These are phyloP conservation scores for Sistotremastrum suecicum DNA, from an alignment of 768 basidiomycete species.

Conservation along the genomic window DNA sequence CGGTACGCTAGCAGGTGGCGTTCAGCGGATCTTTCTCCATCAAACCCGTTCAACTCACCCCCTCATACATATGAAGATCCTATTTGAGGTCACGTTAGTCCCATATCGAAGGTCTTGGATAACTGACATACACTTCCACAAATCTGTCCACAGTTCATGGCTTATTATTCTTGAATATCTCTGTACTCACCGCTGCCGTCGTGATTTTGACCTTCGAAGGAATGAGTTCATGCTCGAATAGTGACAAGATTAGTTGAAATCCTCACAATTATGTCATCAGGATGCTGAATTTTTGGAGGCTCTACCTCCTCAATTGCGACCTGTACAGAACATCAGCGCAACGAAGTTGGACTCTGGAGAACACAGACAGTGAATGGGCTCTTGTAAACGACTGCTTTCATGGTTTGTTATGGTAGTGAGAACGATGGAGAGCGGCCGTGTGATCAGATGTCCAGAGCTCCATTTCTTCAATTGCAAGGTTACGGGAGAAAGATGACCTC, in stretches of 20 bases:
- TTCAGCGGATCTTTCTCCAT: too few relatives aligned
- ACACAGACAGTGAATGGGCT: conserved; percentile 23
- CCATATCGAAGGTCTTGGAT: not conserved
- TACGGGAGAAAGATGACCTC: too few relatives aligned
- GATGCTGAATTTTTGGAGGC: conserved; percentile 33
- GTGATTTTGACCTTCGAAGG: conserved; percentile 29
- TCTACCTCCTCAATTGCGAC: conserved; percentile 32
- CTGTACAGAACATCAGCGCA: not conserved
- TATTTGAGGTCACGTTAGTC: conserved; percentile 6
- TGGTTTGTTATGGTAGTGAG: conserved; percentile 7
- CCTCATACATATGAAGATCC: conserved; percentile 46
- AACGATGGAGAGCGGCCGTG: not conserved
- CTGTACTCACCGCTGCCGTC: not conserved
- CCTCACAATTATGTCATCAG: conserved; percentile 36
- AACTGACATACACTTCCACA: conserved; percentile 27
- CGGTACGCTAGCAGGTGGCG: conserved; percentile 20
- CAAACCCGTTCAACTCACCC: conserved; percentile 8
- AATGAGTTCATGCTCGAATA: not conserved
- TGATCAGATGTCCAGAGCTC: not conserved
- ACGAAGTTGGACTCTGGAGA: not conserved
- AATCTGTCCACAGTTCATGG: conserved; percentile 18
- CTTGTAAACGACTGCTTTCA: conserved; percentile 45
- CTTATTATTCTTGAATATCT: too few relatives aligned
- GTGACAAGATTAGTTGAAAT: not conserved
- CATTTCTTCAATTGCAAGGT: too few relatives aligned